Evolutionary conservation across 108 stramenopile species (phyloP), one percentile per base, ranked within the genome.

Genomic region (Conticribra guillardii): DNA sequence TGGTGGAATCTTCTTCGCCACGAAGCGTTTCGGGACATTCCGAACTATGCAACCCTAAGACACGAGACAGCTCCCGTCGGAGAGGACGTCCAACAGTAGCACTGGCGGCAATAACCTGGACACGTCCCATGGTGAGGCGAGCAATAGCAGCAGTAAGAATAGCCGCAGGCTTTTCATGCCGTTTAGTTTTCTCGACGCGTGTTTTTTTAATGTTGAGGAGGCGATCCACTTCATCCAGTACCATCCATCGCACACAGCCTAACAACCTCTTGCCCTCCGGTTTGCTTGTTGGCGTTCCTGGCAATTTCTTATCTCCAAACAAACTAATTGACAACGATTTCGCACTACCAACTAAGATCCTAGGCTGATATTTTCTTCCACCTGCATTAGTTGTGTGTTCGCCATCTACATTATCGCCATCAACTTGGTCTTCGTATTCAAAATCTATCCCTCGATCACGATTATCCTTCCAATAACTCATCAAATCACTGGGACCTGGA

Each of bases 71-170:
- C 59, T 96, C 96, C 32, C 98, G 85, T 64, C 87, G 86, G 29
- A 98, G 81, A 7, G 92, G 87, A 29, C 98, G 76, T 18, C 98
- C 98, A 30, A 98, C 95, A 0, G 98, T 98, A 4, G 98, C 96
- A 71, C 94, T 96, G 11, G 91, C 95, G 9, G 90, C 93, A 23
- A 97, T 82, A 26, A 97, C 76, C 79, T 97, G 93, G 0, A 70
- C 83, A 29, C 76, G 67, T 18, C 93, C 92, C 45, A 89, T 61
- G 0, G 90, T 90, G 21, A 80, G 46, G 24, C 89, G 76, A 16
- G 92, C 85, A 24, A 89, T 79, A 1, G 91, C 86, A 19, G 92
- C 83, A 2, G 89, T 74, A 24, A 96, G 71, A 11, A 96, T 65
- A 5, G 92, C 92, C 2, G 95, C 95, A 9, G 92, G 91, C 60